Evolutionary conservation across 176 grass and related monocot genomes (phyloP), one percentile per base, ranked within the genome.

Genomic region (Leersia perrieri): DNA sequence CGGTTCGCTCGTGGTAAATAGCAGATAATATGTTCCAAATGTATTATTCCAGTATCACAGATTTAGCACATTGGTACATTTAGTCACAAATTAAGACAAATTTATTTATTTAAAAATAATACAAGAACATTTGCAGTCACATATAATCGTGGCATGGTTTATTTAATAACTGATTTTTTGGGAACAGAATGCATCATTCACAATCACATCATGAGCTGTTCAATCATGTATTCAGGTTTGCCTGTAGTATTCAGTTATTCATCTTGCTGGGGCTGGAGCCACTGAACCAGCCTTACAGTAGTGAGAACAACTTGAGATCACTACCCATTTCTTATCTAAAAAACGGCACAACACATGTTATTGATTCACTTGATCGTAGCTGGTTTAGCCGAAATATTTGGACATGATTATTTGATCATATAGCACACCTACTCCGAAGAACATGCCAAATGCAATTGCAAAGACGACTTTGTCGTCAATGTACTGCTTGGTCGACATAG

Each of bases 361-460:
- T 47, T 47, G 44, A 47, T 47, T 47, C 4, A 15, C 44, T 5
- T 0, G 14, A 47, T 49, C 4, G 15, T 49, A 49, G 18, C 6
- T 1, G 45, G 71, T 55, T 55, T 23, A 73, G 12, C 29, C 3
- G 15, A 53, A 55, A 73, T 55, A 33, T 55, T 2, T 73, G 13
- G 30, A 0, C 12, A 55, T 7, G 16, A 85, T 67, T n/a, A 31
- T 64, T 57, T 85, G 83, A 72, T 79, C 83, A 65, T 85, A 85
- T 42, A 85, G 4, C 57, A 85, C 75, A 11, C 83, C 83, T 16
- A 85, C 73, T 72, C 38, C 5, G 26, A 88, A 83, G 68, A 84
- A 77, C 16, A 68, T 57, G 38, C 66, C 57, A 41, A 88, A 88
- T 5, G 68, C 18, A 11, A 88, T 28, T 1, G 6, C 66, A 27